Evolutionary conservation across 2,329 filamentous ascomycete species (phyloP).

Genomic region (Neonectria neomacrospora): DNA sequence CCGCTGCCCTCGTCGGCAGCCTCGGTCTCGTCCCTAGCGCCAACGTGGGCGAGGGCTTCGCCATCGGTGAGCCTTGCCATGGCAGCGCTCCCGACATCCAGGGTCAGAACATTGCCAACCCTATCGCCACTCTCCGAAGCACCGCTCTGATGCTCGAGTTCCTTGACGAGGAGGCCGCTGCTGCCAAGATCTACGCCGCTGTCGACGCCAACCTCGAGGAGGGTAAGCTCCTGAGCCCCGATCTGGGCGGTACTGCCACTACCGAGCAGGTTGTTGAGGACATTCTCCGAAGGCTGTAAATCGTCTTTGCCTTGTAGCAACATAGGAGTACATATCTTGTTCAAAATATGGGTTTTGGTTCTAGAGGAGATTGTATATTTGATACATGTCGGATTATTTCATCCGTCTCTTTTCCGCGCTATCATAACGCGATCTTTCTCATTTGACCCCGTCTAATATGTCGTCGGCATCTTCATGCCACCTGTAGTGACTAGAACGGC

Average conservation of each 20-base stretch:
- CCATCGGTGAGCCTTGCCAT: slow-evolving; percentile 98
- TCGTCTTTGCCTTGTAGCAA: slow-evolving; percentile 2
- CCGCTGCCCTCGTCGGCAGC: slow-evolving; percentile 91
- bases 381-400: slow-evolving; percentile 33
- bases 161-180: slow-evolving; percentile 85
- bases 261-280: slow-evolving; percentile 90
- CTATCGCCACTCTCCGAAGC: slow-evolving; percentile 92
- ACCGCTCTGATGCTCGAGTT: slow-evolving; percentile 97
- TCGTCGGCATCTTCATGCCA: slow-evolving; percentile 34
- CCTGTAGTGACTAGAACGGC: slow-evolving; percentile 28
- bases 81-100: slow-evolving; percentile 95
- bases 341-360: slow-evolving; percentile 18
- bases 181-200: slow-evolving; percentile 88
- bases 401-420: slow-evolving; percentile 19
- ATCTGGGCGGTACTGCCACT: slow-evolving; percentile 87
- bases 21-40: slow-evolving; percentile 93
- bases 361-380: slow-evolving; percentile 41
- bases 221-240: slow-evolving; percentile 83
- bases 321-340: background rate
- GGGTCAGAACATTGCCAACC: slow-evolving; percentile 93
- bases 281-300: slow-evolving; percentile 82
- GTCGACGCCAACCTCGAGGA: slow-evolving; percentile 92
- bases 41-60: slow-evolving; percentile 94
- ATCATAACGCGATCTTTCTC: slow-evolving; percentile 8
- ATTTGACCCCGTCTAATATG: slow-evolving; percentile 20